Percentiles rank a stretch among this genome's conserved stretches.
phyloP scores from a whole-genome alignment of 2,329 filamentous ascomycete genomes.

The Gyromitra esculenta region DNA sequence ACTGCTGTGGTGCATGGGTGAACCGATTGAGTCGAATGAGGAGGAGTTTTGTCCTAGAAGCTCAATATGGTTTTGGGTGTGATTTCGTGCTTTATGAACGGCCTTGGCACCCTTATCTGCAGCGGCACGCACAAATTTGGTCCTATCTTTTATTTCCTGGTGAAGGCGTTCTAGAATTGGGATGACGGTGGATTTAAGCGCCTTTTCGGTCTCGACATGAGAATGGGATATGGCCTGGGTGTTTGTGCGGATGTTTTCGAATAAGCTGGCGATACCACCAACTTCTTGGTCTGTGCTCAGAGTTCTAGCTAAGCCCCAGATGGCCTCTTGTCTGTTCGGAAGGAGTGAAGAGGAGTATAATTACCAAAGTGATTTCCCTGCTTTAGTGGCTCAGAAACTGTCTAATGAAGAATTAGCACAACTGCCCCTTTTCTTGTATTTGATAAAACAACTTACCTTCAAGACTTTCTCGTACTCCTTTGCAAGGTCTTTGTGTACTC shows the following conservation, averaged over 20 bases:
- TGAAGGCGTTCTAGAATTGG: conserved; percentile 91
- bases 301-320: conserved; percentile 2
- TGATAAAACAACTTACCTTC: conserved; percentile 69
- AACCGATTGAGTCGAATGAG: conserved; percentile 71
- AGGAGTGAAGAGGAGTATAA: background rate
- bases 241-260: conserved; percentile 92
- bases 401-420: conserved; percentile 64
- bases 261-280: conserved; percentile 88
- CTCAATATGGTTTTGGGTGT: conserved; percentile 95
- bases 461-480: conserved; percentile 96
- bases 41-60: conserved; percentile 87
- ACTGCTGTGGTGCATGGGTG: conserved; percentile 1
- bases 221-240: conserved; percentile 88
- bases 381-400: conserved; percentile 82
- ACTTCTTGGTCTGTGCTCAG: conserved; percentile 70
- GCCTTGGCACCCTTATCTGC: conserved; percentile 86
- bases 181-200: conserved; percentile 83
- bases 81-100: conserved; percentile 85
- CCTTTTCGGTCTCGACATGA: conserved; percentile 90
- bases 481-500: conserved; percentile 81
- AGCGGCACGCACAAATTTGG: conserved; percentile 84
- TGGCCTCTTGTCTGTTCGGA: background rate
- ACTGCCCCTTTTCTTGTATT: background rate
- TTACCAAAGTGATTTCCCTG: conserved; percentile 86
- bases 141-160: conserved; percentile 95